These are phyloP conservation scores for Medicago truncatula DNA, from an alignment of 306 rosid species.

Conservation along the genomic window DNA sequence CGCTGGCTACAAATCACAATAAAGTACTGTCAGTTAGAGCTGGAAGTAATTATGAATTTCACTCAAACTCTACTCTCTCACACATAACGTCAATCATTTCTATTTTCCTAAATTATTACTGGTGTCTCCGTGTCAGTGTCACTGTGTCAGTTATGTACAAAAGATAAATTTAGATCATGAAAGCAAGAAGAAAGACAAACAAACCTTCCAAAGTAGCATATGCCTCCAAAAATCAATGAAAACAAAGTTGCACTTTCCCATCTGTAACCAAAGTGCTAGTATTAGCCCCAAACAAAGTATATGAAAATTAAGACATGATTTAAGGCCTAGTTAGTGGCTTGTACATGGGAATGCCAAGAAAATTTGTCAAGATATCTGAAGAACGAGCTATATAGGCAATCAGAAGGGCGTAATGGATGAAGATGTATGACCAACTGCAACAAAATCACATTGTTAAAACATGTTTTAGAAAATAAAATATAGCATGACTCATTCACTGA, in stretches of 20 bases:
- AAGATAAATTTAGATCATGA: conserved; percentile 7
- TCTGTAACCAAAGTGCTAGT: conserved; percentile 62
- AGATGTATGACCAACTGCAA: conserved; percentile 92
- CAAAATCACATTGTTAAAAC: conserved; percentile 32
- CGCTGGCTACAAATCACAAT: conserved; percentile 71
- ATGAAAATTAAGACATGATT: conserved; percentile 7
- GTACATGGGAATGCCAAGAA: conserved; percentile 73
- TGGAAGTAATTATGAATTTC: background rate
- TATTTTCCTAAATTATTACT: background rate
- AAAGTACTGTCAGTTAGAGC: conserved; percentile 19
- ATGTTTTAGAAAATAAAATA: background rate
- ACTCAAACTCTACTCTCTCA: background rate
- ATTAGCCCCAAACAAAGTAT: conserved; percentile 52
- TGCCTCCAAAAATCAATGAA: conserved; percentile 71
- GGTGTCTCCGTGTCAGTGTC: background rate
- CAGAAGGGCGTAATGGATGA: conserved; percentile 83
- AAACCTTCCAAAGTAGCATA: conserved; percentile 85
- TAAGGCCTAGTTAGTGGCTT: conserved; percentile 33
- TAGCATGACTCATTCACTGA: no score
- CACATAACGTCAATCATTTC: background rate
- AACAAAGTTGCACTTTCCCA: conserved; percentile 88
- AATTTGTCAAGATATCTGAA: conserved; percentile 74
- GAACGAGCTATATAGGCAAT: conserved; percentile 80
- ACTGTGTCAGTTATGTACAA: background rate
- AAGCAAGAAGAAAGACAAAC: conserved; percentile 42